These are phyloP conservation scores for Venturia oleaginea DNA, from an alignment of 2,329 filamentous ascomycete species.

Conservation along the genomic window DNA sequence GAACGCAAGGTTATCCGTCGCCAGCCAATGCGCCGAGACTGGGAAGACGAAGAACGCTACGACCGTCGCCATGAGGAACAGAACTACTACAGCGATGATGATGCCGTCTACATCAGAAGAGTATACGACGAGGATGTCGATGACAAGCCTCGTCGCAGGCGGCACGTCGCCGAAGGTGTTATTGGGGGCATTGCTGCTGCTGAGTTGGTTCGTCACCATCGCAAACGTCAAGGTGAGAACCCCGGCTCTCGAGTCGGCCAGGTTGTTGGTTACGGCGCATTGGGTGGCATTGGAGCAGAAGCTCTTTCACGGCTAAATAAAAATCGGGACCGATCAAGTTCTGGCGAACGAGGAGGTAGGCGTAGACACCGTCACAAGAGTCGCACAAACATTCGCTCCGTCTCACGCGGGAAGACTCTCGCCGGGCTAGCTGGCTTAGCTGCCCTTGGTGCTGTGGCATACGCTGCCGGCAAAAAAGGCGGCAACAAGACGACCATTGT, in stretches of 20 bases:
- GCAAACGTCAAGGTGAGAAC: slow-evolving; percentile 46
- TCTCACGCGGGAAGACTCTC: slow-evolving; percentile 39
- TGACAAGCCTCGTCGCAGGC: slow-evolving; percentile 40
- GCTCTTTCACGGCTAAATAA: slow-evolving; percentile 38
- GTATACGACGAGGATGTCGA: slow-evolving; percentile 35
- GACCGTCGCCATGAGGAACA: slow-evolving; percentile 32
- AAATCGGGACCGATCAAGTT: slow-evolving; percentile 37
- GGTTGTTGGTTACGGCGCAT: slow-evolving; percentile 49
- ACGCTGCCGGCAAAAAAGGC: slow-evolving; percentile 40
- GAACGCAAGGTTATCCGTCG: slow-evolving; percentile 43
- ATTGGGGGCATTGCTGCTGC: slow-evolving; percentile 52
- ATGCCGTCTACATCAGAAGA: slow-evolving; percentile 50
- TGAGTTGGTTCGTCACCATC: slow-evolving; percentile 49
- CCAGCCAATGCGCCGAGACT: slow-evolving; percentile 27
- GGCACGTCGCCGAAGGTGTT: slow-evolving; percentile 54
- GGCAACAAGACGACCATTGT: slow-evolving; percentile 25
- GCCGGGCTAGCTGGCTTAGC: slow-evolving; percentile 52
- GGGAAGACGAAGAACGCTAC: slow-evolving; percentile 27
- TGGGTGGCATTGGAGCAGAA: slow-evolving; percentile 53
- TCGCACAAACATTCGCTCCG: slow-evolving; percentile 16
- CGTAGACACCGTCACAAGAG: slow-evolving; percentile 18
- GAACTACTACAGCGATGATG: slow-evolving; percentile 50
- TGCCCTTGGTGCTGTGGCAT: slow-evolving; percentile 50
- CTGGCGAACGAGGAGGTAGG: slow-evolving; percentile 24
- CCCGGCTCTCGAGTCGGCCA: slow-evolving; percentile 43